Evolutionary conservation across 257 asterid species (phyloP).

Genomic region (Jacaranda copaia): DNA sequence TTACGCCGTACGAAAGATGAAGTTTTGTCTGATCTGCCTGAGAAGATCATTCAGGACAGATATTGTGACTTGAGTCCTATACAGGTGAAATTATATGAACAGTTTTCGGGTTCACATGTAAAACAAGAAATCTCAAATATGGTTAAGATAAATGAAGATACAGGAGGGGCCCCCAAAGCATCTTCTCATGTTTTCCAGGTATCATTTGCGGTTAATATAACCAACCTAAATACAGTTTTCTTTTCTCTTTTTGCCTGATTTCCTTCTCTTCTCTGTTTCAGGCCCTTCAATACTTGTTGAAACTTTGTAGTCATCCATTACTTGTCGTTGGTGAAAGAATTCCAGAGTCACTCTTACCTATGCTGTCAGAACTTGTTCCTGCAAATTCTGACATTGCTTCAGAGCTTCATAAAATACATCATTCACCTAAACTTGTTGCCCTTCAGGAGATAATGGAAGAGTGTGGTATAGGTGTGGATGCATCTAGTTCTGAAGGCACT

Average conservation of each 20-base stretch:
- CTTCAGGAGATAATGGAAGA: slow-evolving; percentile 99
- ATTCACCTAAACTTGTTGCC: slow-evolving; percentile 97
- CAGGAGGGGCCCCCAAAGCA: slow-evolving; percentile 78
- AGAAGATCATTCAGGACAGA: slow-evolving; percentile 98
- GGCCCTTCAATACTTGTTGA: slow-evolving; percentile 97
- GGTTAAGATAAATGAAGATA: slow-evolving; percentile 78
- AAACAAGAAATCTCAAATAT: slow-evolving; percentile 83
- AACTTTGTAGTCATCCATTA: slow-evolving; percentile 97
- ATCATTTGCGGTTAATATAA: slow-evolving; percentile 29
- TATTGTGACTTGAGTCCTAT: slow-evolving; percentile 96
- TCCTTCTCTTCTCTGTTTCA: slow-evolving; percentile 45
- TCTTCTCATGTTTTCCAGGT: slow-evolving; percentile 99
- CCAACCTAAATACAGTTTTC: not conserved
- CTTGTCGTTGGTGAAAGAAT: slow-evolving; percentile 84
- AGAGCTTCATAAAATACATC: slow-evolving; percentile 87
- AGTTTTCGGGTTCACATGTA: slow-evolving; percentile 94
- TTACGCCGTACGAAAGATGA: slow-evolving; percentile 97
- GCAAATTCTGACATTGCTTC: slow-evolving; percentile 64
- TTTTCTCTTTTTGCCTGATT: slow-evolving; percentile 33
- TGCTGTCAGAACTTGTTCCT: slow-evolving; percentile 81
- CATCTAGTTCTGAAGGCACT: slow-evolving; percentile 80
- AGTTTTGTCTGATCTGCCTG: slow-evolving; percentile 97
- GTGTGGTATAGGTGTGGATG: slow-evolving; percentile 96
- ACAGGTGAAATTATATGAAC: slow-evolving; percentile 89
- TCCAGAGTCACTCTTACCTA: slow-evolving; percentile 74